phyloP scores from a whole-genome alignment of 208 protist genomes.

The Crithidia fasciculata region DNA sequence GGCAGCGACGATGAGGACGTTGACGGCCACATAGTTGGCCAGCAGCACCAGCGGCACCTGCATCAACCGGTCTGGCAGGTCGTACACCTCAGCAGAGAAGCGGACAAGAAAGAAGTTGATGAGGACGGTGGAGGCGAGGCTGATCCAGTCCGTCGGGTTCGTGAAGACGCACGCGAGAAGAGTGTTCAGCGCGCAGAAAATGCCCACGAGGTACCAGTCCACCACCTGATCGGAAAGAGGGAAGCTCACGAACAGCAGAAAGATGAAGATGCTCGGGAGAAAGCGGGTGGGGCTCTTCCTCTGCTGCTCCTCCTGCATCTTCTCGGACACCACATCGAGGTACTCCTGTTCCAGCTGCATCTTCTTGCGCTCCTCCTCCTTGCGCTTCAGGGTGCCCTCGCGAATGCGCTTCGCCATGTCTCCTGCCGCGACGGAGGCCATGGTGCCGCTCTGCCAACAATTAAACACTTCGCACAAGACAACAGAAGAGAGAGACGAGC shows the following conservation, averaged over 20 bases:
- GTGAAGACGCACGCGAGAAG: conserved; percentile 45
- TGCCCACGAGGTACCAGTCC: conserved; percentile 73
- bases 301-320: conserved; percentile 22
- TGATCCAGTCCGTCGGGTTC: conserved; percentile 65
- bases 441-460: not conserved
- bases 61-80: conserved; percentile 49
- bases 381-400: conserved; percentile 58
- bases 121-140: conserved; percentile 46
- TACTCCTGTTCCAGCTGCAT: conserved; percentile 68
- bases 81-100: conserved; percentile 57
- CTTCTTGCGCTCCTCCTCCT: conserved; percentile 61
- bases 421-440: conserved; percentile 18
- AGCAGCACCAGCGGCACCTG: conserved; percentile 31
- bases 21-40: conserved; percentile 41
- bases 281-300: conserved; percentile 33
- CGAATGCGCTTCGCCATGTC: conserved; percentile 72
- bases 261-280: conserved; percentile 77
- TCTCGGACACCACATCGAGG: conserved; percentile 45
- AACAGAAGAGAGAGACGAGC: not conserved
- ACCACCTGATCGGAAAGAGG: conserved; percentile 77
- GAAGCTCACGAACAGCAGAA: conserved; percentile 81
- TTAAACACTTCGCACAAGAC: not conserved
- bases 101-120: conserved; percentile 68
- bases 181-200: conserved; percentile 61
- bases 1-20: conserved; percentile 32